A percentile compares a stretch with the other conserved stretches of the same genome.
phyloP scores from a whole-genome alignment of 2,329 filamentous ascomycete species.

The Coniella vitis region DNA sequence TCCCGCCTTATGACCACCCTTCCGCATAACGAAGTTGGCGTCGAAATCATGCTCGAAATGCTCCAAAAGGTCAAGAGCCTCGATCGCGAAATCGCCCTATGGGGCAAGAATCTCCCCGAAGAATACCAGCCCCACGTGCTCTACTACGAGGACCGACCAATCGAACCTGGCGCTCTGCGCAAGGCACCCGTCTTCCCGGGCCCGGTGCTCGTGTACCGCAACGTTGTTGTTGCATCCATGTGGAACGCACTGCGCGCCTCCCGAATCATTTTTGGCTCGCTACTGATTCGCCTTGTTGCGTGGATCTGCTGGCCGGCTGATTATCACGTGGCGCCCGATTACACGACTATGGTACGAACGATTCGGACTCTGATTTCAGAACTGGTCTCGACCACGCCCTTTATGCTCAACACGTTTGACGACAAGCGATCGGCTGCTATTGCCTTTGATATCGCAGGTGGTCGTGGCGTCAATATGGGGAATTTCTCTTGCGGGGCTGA shows the following conservation, averaged over 20 bases:
- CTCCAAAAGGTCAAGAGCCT: slow-evolving; percentile 44
- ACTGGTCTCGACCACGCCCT: slow-evolving; percentile 53
- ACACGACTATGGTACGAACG: slow-evolving; percentile 44
- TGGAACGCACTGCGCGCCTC: slow-evolving; percentile 50
- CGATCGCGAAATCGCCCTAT: slow-evolving; percentile 47
- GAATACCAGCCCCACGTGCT: slow-evolving; percentile 45
- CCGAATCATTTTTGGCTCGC: slow-evolving; percentile 46
- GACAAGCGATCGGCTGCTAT: neutral
- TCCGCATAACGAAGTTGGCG: slow-evolving; percentile 39
- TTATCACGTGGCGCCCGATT: slow-evolving; percentile 56
- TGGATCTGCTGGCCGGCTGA: slow-evolving; percentile 55
- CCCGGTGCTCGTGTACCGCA: slow-evolving; percentile 50
- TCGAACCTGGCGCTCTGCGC: slow-evolving; percentile 40
- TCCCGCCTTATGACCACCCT: slow-evolving; percentile 41
- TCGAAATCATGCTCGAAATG: slow-evolving; percentile 44
- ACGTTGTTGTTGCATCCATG: slow-evolving; percentile 49
- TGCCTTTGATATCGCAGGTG: no score
- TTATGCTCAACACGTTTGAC: slow-evolving; percentile 39
- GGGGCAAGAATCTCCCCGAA: slow-evolving; percentile 43
- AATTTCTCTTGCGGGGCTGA: slow-evolving; percentile 45
- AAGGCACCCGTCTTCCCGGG: slow-evolving; percentile 50
- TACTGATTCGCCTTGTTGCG: slow-evolving; percentile 52
- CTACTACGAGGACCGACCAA: slow-evolving; percentile 48
- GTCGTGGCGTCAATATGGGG: slow-evolving; percentile 38
- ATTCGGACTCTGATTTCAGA: slow-evolving; percentile 49